Evolutionary conservation across 495 filamentous ascomycete genomes (phyloP), one percentile per base, ranked within the genome.

Genomic region (Massariosphaeria phaeospora): DNA sequence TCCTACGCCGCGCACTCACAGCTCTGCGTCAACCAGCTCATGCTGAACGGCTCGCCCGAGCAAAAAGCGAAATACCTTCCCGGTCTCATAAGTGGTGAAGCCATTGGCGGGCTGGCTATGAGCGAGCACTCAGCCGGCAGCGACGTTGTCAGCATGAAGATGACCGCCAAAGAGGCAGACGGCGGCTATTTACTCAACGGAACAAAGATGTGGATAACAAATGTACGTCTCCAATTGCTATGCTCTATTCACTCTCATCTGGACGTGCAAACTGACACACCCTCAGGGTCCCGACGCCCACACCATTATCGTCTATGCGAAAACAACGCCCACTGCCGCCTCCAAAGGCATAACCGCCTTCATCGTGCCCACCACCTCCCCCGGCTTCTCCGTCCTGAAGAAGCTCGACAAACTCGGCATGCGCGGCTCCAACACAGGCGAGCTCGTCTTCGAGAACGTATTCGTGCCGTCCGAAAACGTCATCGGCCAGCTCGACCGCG

Each of bases 131-230:
- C 85, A 0, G 84, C 93, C 1, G 93, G 93, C 2, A 88, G 83
- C 39, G 93, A 98, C 69, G 93, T 98, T 1, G 90, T 98, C 18
- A 86, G 85, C 67, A 98, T 98, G 93, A 88, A 89, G 67, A 94
- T 85, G 17, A 80, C 76, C 0, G 91, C 91, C 0, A 84, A 82
- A 64, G 76, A 76, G 34, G 85, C 85, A 13, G 88, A 95, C 59
- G 89, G 89, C 12, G 93, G 93, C 23, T 97, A 83, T 71, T 23
- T 89, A 26, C 76, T 98, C 48, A 88, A 88, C 60, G 93, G 93
- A 12, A 88, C 86, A 20, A 98, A 98, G 78, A 97, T 98, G 93
- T 98, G 93, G 93, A 98, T 98, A 58, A 98, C 93, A 24, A 98
- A 98, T 65, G 83, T 84, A 48, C 45, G 78, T 62, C 27, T 49